Evolutionary conservation across 306 rosid species (phyloP).

Genomic region (Arachis stenosperma): DNA sequence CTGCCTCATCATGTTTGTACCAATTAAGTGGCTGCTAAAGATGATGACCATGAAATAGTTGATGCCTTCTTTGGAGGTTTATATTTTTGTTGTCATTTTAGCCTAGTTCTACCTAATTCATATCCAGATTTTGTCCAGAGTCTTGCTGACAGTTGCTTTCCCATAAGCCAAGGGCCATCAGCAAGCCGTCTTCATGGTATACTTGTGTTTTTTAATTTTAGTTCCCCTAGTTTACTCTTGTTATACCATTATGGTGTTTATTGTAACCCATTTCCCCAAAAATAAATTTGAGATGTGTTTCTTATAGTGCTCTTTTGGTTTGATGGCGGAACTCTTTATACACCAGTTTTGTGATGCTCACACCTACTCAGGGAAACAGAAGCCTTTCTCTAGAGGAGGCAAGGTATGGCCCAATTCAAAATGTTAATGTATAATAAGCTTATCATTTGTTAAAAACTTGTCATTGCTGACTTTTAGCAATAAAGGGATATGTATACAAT

Average conservation of each 20-base stretch:
- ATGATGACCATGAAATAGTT: too few species aligned
- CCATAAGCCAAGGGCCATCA: slow-evolving; percentile 65
- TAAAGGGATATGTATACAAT: slow-evolving; percentile 22
- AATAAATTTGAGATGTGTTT: slow-evolving; percentile 11
- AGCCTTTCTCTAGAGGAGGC: slow-evolving; percentile 87
- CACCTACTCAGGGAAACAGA: slow-evolving; percentile 77
- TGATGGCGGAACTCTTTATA: slow-evolving; percentile 72
- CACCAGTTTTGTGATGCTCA: slow-evolving; percentile 97
- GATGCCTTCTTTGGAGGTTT: neutral
- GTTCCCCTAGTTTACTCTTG: slow-evolving; percentile 1
- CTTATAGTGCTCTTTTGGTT: slow-evolving; percentile 41
- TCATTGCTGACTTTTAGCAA: slow-evolving; percentile 24
- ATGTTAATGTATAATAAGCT: slow-evolving; percentile 17
- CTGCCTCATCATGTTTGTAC: too few species aligned
- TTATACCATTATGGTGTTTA: neutral
- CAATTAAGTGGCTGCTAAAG: too few species aligned
- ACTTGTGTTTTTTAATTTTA: slow-evolving; percentile 14
- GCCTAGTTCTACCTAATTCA: slow-evolving; percentile 30
- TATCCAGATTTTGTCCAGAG: slow-evolving; percentile 52
- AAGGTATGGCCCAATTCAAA: slow-evolving; percentile 54
- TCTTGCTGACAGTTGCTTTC: slow-evolving; percentile 84
- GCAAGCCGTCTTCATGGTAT: slow-evolving; percentile 86
- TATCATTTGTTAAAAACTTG: slow-evolving; percentile 17
- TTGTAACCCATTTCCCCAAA: neutral
- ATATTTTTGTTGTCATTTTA: slow-evolving; percentile 20